Conservation (phyloP, 352 stramenopile species). For the Elongisporangium senticosum region DNA sequence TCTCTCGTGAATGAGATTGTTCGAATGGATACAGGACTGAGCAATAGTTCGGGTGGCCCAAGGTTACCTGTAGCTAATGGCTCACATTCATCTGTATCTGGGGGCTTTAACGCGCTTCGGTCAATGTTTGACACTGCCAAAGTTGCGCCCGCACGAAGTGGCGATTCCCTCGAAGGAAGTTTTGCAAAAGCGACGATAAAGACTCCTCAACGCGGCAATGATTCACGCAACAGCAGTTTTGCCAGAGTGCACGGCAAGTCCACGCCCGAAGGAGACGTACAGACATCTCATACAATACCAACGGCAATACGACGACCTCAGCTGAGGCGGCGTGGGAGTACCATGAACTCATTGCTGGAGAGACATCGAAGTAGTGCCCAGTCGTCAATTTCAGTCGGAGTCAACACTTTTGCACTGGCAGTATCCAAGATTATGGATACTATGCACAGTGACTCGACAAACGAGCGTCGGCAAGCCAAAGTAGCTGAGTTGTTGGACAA, state of each 20-base stretch:
- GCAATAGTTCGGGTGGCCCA: background rate
- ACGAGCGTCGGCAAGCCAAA: slow-evolving; percentile 32
- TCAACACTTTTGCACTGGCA: slow-evolving; percentile 25
- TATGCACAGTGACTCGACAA: slow-evolving; percentile 16
- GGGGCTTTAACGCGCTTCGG: background rate
- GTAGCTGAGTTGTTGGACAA: slow-evolving; percentile 52
- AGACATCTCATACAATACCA: background rate
- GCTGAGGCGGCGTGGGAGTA: background rate
- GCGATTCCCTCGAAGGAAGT: background rate
- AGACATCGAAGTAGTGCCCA: slow-evolving; percentile 18
- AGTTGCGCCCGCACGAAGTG: background rate
- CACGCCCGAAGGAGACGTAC: background rate
- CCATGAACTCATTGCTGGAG: background rate
- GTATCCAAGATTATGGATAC: slow-evolving; percentile 41
- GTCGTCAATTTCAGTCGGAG: slow-evolving; percentile 22
- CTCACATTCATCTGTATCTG: background rate
- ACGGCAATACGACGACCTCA: background rate
- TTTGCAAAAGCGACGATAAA: background rate
- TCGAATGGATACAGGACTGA: background rate
- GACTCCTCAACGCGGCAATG: background rate
- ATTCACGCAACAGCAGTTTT: background rate
- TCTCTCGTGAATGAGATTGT: background rate
- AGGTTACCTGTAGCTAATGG: background rate
- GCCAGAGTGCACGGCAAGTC: background rate
- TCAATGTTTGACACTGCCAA: background rate